phyloP scores from a whole-genome alignment of 495 filamentous ascomycete genomes.

The Hypoxylon trugodes region DNA sequence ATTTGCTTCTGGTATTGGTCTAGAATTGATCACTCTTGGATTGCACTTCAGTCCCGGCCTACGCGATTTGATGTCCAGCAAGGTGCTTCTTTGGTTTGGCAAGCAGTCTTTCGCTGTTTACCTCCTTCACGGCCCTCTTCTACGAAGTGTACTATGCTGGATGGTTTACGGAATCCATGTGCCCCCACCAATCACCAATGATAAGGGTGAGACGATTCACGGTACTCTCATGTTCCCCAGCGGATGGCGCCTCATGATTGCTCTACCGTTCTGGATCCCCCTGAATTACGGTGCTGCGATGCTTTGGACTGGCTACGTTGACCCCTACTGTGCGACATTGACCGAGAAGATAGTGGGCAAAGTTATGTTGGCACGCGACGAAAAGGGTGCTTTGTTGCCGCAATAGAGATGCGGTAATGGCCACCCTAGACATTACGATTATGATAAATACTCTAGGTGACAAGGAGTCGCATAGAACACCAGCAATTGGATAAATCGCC shows the following conservation, averaged over 20 bases:
- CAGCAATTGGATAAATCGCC: too few relatives aligned
- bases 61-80: slow-evolving; percentile 63
- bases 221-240: slow-evolving; percentile 44
- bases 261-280: slow-evolving; percentile 64
- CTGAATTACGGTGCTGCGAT: slow-evolving; percentile 66
- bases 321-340: slow-evolving; percentile 67
- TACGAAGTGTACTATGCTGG: slow-evolving; percentile 70
- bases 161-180: slow-evolving; percentile 68
- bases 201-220: slow-evolving; percentile 53
- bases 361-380: slow-evolving; percentile 59
- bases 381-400: slow-evolving; percentile 54
- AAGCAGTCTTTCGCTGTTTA: slow-evolving; percentile 75
- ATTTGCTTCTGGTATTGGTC: slow-evolving; percentile 61
- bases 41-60: slow-evolving; percentile 66
- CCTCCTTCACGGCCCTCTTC: slow-evolving; percentile 69
- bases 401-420: slow-evolving; percentile 33
- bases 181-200: slow-evolving; percentile 60
- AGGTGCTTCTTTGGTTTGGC: slow-evolving; percentile 70
- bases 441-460: background rate
- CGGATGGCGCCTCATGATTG: slow-evolving; percentile 53
- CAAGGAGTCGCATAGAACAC: background rate
- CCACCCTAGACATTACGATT: slow-evolving; percentile 5
- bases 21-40: slow-evolving; percentile 62
- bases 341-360: slow-evolving; percentile 66
- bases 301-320: slow-evolving; percentile 72